Evolutionary conservation across 495 filamentous ascomycete genomes (phyloP).

Genomic region (Achaetomiella virescens): DNA sequence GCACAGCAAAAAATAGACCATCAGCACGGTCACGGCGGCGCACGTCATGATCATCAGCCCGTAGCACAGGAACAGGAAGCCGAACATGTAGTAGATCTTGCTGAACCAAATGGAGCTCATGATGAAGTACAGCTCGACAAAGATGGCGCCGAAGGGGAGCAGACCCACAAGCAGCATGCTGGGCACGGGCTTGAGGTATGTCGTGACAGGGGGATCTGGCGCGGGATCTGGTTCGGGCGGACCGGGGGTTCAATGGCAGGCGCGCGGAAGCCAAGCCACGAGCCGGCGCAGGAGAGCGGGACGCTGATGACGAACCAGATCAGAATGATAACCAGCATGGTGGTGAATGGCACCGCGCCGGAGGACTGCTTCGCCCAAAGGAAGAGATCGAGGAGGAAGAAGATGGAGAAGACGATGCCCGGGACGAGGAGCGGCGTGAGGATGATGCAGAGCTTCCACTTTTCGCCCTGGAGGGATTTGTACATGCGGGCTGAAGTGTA

Average conservation of each 20-base stretch:
- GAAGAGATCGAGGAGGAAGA: slow-evolving; percentile 95
- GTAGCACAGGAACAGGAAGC: slow-evolving; percentile 96
- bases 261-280: slow-evolving; percentile 80
- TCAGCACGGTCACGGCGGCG: slow-evolving; percentile 81
- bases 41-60: slow-evolving; percentile 95
- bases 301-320: slow-evolving; percentile 98
- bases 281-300: slow-evolving; percentile 81
- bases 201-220: slow-evolving; percentile 83
- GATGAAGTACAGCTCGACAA: slow-evolving; percentile 97
- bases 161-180: slow-evolving; percentile 86
- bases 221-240: slow-evolving; percentile 94
- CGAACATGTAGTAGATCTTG: slow-evolving; percentile 99
- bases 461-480: slow-evolving; percentile 84
- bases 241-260: slow-evolving; percentile 67
- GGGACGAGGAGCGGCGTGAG: slow-evolving; percentile 83
- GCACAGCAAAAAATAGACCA: slow-evolving; percentile 92
- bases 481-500: slow-evolving; percentile 86
- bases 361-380: slow-evolving; percentile 86
- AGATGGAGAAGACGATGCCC: slow-evolving; percentile 75
- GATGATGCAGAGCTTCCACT: slow-evolving; percentile 89
- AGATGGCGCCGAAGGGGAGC: slow-evolving; percentile 91
- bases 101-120: slow-evolving; percentile 96
- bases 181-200: slow-evolving; percentile 76
- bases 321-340: slow-evolving; percentile 84
- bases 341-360: slow-evolving; percentile 91